A percentile compares a stretch with the other conserved stretches of the same genome.
phyloP scores from a whole-genome alignment of 257 asterid species.

The Nicotiana knightiana region DNA sequence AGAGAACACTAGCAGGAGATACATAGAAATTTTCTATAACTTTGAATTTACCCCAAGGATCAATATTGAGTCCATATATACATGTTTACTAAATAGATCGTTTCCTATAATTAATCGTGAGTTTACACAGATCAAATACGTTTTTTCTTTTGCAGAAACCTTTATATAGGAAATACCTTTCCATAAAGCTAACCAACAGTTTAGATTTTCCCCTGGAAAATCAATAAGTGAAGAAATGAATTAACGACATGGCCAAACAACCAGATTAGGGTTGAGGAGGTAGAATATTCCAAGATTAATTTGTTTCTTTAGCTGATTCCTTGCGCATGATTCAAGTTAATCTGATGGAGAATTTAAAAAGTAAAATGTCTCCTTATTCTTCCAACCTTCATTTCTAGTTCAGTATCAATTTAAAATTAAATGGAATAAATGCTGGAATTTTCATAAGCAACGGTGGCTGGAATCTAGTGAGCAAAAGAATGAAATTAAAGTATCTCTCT shows the following conservation, averaged over 20 bases:
- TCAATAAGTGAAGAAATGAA: too few species aligned
- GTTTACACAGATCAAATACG: too few species aligned
- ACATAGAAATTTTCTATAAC: too few species aligned
- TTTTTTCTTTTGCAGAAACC: too few species aligned
- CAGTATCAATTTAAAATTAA: neutral
- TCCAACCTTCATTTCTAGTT: neutral
- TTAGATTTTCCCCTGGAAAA: neutral
- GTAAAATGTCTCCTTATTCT: neutral
- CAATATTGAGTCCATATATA: too few species aligned
- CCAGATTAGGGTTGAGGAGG: neutral
- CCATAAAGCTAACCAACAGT: too few species aligned
- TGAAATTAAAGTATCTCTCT: neutral
- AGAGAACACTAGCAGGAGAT: too few species aligned
- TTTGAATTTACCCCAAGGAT: too few species aligned
- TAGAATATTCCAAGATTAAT: neutral
- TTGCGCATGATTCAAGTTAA: neutral
- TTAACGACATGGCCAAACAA: neutral
- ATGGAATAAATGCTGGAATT: conserved; percentile 5
- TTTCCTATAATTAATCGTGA: too few species aligned
- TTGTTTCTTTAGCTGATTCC: neutral
- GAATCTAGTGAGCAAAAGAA: conserved; percentile 11
- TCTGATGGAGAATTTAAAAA: neutral
- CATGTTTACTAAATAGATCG: too few species aligned
- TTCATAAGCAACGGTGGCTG: neutral
- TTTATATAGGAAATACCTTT: too few species aligned